These are phyloP conservation scores for Scedosporium apiospermum DNA, from an alignment of 2,329 filamentous ascomycete species.

Conservation along the genomic window DNA sequence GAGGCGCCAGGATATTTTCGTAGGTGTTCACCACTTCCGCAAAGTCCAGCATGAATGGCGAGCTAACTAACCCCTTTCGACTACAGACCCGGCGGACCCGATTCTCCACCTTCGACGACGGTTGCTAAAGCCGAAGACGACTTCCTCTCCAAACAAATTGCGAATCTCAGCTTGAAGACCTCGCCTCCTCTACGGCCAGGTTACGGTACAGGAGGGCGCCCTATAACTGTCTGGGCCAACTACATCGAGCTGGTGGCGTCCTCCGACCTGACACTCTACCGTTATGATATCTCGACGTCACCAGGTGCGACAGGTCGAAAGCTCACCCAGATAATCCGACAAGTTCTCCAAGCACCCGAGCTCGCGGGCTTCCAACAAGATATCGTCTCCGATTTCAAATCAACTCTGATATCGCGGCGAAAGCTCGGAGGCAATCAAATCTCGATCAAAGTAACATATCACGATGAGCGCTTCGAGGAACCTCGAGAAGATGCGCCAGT, in stretches of 20 bases:
- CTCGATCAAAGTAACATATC: conserved; percentile 14
- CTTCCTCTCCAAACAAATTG: neutral
- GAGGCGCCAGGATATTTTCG: conserved; percentile 20
- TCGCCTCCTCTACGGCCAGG: conserved; percentile 37
- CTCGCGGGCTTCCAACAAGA: conserved; percentile 23
- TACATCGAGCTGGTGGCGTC: conserved; percentile 37
- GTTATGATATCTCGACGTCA: conserved; percentile 33
- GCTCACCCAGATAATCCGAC: neutral
- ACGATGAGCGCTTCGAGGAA: conserved; percentile 19
- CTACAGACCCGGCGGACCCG: conserved; percentile 6
- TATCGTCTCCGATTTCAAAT: conserved; percentile 15
- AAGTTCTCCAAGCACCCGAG: conserved; percentile 28
- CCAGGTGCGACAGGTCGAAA: conserved; percentile 11
- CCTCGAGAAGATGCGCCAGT: conserved; percentile 9
- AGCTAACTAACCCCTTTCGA: conserved; percentile 22
- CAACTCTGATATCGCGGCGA: conserved; percentile 23
- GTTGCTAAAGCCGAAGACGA: conserved; percentile 3
- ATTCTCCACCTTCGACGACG: conserved; percentile 4
- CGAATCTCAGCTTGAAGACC: conserved; percentile 4
- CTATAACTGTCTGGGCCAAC: conserved; percentile 42
- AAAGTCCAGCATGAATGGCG: too few relatives aligned
- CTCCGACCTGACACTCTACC: conserved; percentile 24
- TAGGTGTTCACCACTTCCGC: conserved; percentile 14
- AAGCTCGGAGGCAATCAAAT: conserved; percentile 11
- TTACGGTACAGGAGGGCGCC: conserved; percentile 33